Evolutionary conservation across 495 filamentous ascomycete genomes (phyloP), one percentile per base, ranked within the genome.

Genomic region (Penicillium turbatum): DNA sequence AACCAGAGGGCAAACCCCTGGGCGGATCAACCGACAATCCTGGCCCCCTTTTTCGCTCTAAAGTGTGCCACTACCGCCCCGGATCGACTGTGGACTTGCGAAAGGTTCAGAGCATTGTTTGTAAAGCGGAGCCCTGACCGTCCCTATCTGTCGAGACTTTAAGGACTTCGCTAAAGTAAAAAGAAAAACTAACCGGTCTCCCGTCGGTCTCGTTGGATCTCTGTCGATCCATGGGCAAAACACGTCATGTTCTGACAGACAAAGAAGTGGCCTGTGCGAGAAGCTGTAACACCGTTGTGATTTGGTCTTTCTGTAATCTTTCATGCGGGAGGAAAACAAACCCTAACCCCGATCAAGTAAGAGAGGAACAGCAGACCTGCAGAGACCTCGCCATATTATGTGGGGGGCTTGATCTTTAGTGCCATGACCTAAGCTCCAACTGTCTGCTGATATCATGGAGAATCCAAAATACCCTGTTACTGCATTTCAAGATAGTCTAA

Each of bases 11-110:
- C 19, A 38, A 34, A 67, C 62, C 66, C 68, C 70, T 72, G 70
- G 68, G 64, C 64, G 59, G 64, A 72, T 72, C 69, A 70, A 57
- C 63, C 62, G 56, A 62, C 35, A 63, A 57, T 59, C 54, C 44
- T 49, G 37, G 47, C 53, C 40, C 48, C 64, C 53, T 57, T 57
- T 43, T 61, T 60, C 61, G 54, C 53, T 48, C 50, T 45, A 41
- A 55, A 55, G 47, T 56, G 61, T 58, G 61, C 60, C 63, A 64
- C 63, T 66, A 59, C 63, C 63, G 60, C 61, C 60, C 61, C 58
- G 51, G 63, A 63, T 66, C 63, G 61, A 55, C 61, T 60, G 37
- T 32, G 34, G 46, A 48, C 15, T 30, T 15, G 31, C 21, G 27
- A 30, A n/a, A 29, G 48, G 49, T 35, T 27, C 29, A 52, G 30